Base-by-base conservation (phyloP, 176 grass and related monocot species). In the Calamus simplicifolius region DNA sequence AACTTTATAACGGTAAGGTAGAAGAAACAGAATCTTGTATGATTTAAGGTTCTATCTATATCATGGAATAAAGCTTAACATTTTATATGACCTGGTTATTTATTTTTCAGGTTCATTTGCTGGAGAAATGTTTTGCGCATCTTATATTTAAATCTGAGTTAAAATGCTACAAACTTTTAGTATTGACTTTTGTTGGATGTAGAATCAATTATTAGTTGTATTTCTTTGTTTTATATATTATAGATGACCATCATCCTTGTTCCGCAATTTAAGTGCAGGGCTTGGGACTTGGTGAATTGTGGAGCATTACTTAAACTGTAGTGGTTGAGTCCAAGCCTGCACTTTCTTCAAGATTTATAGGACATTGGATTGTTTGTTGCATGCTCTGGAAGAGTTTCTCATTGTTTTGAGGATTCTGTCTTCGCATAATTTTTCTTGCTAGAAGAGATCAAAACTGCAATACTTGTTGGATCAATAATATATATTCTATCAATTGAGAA, bases 281-380 rank as follows among this genome's bases (percentile, higher is more conserved):
- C 63, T 26, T 66, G 29, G 6, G 49, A 66, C 63, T 68, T 68
- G 64, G 27, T 68, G 51, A 66, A 68, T 68, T 68, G 64, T 68
- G 65, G 65, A 68, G 65, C 52, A 35, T 68, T 56, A 43, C 52
- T 35, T 68, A 55, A 18, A 55, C 65, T 56, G 18, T 25, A 56
- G 27, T 68, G 65, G n/a, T 68, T 54, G 52, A 48, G 31, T 56
- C 12, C 52, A 68, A 68, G 28, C 51, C 28, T 68, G 51, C 56
- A 55, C 18, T 68, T 68, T 68, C 29, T 31, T 18, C 27, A 18
- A 56, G 50, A 51, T 68, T 35, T 56, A 23, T 68, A 48, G 29
- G 29, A 56, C 51, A 56, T 55, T 68, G 65, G 65, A 67, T 67
- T 21, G 25, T 5, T 54, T 55, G 64, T 68, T 55, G 62, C 49